A percentile compares a stretch with the other conserved stretches of the same genome.
Evolutionary conservation across 306 rosid genomes (phyloP).

Genomic region (Citrullus colocynthis): DNA sequence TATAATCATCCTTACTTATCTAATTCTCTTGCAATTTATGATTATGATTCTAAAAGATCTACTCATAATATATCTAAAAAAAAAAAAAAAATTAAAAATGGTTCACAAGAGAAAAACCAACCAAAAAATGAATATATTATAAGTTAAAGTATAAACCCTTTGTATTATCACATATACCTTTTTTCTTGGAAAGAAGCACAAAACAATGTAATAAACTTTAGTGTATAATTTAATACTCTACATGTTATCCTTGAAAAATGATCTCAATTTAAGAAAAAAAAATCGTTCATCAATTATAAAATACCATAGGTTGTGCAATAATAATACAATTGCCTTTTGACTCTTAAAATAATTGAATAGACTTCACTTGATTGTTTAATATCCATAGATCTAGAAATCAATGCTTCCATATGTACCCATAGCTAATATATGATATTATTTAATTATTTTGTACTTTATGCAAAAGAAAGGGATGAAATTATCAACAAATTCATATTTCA

Average conservation of each 20-base stretch:
- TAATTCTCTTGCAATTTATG: too few species aligned
- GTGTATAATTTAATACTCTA: background rate
- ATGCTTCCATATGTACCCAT: background rate
- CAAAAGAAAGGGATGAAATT: background rate
- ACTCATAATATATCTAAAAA: too few species aligned
- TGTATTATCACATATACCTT: background rate
- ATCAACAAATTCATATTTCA: background rate
- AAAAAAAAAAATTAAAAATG: too few species aligned
- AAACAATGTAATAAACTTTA: background rate
- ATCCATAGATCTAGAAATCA: constrained; percentile 8
- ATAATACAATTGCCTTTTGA: background rate
- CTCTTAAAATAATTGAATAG: constrained; percentile 1
- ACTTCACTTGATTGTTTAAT: background rate
- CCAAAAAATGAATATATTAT: too few species aligned
- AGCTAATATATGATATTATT: background rate
- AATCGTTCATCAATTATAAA: background rate
- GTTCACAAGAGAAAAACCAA: too few species aligned
- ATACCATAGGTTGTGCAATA: background rate
- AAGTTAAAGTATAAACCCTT: too few species aligned
- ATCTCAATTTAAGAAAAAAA: background rate
- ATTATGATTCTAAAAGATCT: too few species aligned
- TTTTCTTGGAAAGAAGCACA: background rate
- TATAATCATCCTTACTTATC: too few species aligned
- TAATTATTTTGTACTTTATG: background rate
- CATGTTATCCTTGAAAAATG: background rate